Conservation (phyloP, 2,329 filamentous ascomycete genomes). For the Calonectria crousiana region DNA sequence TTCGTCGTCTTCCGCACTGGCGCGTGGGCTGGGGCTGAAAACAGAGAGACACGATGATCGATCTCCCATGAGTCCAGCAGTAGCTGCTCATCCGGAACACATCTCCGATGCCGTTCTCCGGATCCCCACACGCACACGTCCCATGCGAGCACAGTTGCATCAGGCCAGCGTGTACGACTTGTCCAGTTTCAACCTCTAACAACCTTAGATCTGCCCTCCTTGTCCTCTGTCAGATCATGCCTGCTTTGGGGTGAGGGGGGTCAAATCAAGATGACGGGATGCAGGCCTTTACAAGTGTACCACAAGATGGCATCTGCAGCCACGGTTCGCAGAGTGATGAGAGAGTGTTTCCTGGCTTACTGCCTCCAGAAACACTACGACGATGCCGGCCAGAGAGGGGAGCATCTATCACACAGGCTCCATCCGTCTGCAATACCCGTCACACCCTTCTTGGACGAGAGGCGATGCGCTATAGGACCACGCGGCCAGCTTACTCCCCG, state of each 20-base stretch:
- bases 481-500: constrained; percentile 13
- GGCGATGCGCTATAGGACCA: constrained; percentile 1
- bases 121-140: neutral
- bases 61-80: neutral
- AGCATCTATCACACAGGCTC: neutral
- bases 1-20: neutral
- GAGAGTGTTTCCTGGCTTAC: neutral
- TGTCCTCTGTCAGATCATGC: constrained; percentile 17
- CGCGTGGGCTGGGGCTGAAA: neutral
- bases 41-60: neutral
- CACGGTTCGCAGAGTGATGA: neutral
- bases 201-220: constrained; percentile 11
- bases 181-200: constrained; percentile 1
- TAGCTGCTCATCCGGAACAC: neutral
- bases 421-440: constrained; percentile 4
- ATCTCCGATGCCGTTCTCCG: constrained; percentile 8
- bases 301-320: neutral
- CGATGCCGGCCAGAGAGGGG: neutral
- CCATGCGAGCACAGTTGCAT: neutral
- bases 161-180: neutral
- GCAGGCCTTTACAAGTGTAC: neutral
- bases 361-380: constrained; percentile 6
- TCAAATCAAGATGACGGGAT: neutral
- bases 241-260: neutral
- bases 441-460: constrained; percentile 3